Conservation (phyloP, 73 alveolate genomes). For the Symbiodinium pilosum region DNA sequence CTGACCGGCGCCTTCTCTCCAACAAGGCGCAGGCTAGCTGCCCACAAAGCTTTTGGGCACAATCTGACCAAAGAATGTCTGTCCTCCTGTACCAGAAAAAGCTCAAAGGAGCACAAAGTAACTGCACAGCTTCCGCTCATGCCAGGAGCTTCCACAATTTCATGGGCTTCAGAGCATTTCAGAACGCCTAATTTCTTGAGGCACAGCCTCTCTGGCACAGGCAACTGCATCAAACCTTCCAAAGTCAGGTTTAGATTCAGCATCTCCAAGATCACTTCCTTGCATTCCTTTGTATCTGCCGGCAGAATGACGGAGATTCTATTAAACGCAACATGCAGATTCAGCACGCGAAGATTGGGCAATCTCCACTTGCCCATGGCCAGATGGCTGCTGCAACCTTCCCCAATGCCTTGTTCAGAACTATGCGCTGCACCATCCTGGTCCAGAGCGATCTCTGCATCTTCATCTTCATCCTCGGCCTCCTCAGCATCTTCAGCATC, state of each 20-base stretch:
- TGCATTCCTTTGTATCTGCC: neutral
- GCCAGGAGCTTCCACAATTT: neutral
- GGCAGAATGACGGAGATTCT: constrained; percentile 1
- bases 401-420: neutral
- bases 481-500: constrained; percentile 16
- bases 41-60: neutral
- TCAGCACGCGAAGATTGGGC: constrained; percentile 26
- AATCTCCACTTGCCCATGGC: neutral
- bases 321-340: neutral
- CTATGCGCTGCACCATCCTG: neutral
- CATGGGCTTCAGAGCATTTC: neutral
- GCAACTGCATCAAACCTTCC: constrained; percentile 1
- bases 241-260: constrained; percentile 7
- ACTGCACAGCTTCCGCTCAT: neutral
- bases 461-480: constrained; percentile 13
- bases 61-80: neutral
- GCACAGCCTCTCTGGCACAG: constrained; percentile 16
- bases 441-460: neutral
- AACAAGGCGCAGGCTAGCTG: no score
- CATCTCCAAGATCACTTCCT: neutral
- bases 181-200: neutral
- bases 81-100: neutral
- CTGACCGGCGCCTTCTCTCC: no score
- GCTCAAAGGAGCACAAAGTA: neutral
- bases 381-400: neutral